Evolutionary conservation across 192 early-diverging fungal species (phyloP).

Genomic region (Chytriomyces hyalinus): DNA sequence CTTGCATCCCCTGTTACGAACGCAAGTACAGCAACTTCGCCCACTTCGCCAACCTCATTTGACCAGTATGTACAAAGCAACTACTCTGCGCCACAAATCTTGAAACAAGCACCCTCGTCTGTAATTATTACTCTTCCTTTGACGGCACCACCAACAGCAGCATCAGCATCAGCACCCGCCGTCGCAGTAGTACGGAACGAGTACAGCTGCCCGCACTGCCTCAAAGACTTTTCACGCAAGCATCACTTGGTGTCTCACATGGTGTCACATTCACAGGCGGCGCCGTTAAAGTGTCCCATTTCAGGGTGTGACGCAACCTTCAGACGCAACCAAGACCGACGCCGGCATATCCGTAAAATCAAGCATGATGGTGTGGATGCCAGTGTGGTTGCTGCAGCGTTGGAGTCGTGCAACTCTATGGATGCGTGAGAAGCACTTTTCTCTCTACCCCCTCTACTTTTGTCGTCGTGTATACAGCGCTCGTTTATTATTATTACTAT

Average conservation of each 20-base stretch:
- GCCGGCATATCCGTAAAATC: conserved; percentile 16
- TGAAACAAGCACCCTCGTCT: no score
- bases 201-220: neutral
- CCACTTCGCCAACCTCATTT: no score
- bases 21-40: no score
- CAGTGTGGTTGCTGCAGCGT: neutral
- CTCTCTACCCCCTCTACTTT: no score
- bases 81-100: no score
- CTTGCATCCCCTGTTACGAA: no score
- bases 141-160: no score
- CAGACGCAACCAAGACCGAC: conserved; percentile 18
- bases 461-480: neutral
- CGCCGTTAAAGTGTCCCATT: conserved; percentile 11
- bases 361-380: neutral
- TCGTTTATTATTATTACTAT: neutral
- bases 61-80: no score
- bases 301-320: conserved; percentile 18
- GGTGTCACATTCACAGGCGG: neutral
- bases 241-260: conserved; percentile 9
- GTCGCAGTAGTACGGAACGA: no score
- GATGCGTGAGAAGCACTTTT: neutral
- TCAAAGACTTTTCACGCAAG: neutral
- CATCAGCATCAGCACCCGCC: no score
- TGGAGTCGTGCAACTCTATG: neutral
- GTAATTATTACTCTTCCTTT: no score